Evolutionary conservation across 1,284 basidiomycete species (phyloP).

Genomic region (Cryptococcus sp.): DNA sequence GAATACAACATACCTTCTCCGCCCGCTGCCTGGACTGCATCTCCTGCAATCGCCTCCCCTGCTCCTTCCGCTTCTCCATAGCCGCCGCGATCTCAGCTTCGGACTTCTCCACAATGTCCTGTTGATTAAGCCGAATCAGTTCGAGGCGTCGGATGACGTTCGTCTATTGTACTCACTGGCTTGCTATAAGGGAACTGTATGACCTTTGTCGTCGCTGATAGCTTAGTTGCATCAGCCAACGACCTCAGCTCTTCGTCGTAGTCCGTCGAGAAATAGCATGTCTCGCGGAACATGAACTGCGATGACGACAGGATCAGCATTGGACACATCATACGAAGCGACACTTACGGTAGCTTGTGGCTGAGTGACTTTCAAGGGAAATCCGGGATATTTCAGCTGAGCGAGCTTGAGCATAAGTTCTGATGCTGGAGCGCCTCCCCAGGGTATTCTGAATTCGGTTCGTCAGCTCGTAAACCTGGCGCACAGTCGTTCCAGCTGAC

Average conservation of each 20-base stretch:
- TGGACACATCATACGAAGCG: conserved; percentile 59
- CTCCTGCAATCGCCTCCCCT: conserved; percentile 85
- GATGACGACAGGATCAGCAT: conserved; percentile 7
- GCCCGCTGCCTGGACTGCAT: conserved; percentile 82
- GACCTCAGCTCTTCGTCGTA: conserved; percentile 69
- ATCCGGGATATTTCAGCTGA: conserved; percentile 93
- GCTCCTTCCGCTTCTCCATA: conserved; percentile 77
- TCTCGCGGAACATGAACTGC: conserved; percentile 85
- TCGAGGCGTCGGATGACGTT: not conserved
- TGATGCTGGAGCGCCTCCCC: conserved; percentile 86
- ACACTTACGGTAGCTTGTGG: conserved; percentile 58
- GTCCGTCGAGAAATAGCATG: conserved; percentile 81
- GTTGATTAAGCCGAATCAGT: conserved; percentile 11
- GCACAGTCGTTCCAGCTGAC: conserved; percentile 54
- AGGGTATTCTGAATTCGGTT: conserved; percentile 69
- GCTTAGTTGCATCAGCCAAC: conserved; percentile 64
- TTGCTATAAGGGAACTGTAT: conserved; percentile 81
- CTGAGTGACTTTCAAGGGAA: conserved; percentile 61
- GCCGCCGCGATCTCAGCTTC: conserved; percentile 82
- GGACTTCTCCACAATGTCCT: conserved; percentile 77
- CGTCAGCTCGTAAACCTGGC: not conserved
- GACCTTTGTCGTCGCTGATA: conserved; percentile 70
- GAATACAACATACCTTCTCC: conserved; percentile 67
- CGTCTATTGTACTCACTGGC: conserved; percentile 52
- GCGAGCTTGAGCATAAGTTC: conserved; percentile 90